Evolutionary conservation across 768 basidiomycete species (phyloP).

Genomic region (Tephrocybe sp.): DNA sequence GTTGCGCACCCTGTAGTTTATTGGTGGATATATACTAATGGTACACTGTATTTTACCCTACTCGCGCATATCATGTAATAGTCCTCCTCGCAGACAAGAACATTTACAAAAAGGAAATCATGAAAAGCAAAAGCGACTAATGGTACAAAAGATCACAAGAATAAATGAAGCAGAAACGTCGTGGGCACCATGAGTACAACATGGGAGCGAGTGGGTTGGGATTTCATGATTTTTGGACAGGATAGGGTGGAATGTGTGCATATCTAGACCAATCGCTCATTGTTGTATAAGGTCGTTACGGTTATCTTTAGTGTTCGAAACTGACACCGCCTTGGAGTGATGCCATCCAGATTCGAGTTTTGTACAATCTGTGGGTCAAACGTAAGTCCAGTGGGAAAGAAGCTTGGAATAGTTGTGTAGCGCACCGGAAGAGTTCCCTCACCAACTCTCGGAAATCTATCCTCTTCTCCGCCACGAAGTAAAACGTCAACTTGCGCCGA

Average conservation of each 20-base stretch:
- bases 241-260: conserved; percentile 10
- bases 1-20: conserved; percentile 19
- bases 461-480: conserved; percentile 93
- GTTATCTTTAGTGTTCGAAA: conserved; percentile 31
- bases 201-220: conserved; percentile 1
- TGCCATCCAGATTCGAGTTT: conserved; percentile 96
- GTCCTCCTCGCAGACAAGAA: conserved; percentile 8
- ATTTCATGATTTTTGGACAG: conserved; percentile 6
- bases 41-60: conserved; percentile 26
- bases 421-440: conserved; percentile 86
- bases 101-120: conserved; percentile 10
- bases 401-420: conserved; percentile 7
- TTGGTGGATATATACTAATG: conserved; percentile 22
- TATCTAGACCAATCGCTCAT: conserved; percentile 8
- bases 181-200: conserved; percentile 9
- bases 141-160: conserved; percentile 10
- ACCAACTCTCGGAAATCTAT: conserved; percentile 97
- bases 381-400: neutral
- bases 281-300: conserved; percentile 5
- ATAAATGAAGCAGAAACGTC: conserved; percentile 1
- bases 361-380: conserved; percentile 63
- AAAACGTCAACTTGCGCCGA: conserved; percentile 96
- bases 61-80: conserved; percentile 12
- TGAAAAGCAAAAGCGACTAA: conserved; percentile 5
- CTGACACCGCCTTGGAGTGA: conserved; percentile 58